Percentiles rank a stretch among this genome's conserved stretches.
Evolutionary conservation across 208 protist genomes (phyloP).

Genomic region (Crithidia acanthocephali): DNA sequence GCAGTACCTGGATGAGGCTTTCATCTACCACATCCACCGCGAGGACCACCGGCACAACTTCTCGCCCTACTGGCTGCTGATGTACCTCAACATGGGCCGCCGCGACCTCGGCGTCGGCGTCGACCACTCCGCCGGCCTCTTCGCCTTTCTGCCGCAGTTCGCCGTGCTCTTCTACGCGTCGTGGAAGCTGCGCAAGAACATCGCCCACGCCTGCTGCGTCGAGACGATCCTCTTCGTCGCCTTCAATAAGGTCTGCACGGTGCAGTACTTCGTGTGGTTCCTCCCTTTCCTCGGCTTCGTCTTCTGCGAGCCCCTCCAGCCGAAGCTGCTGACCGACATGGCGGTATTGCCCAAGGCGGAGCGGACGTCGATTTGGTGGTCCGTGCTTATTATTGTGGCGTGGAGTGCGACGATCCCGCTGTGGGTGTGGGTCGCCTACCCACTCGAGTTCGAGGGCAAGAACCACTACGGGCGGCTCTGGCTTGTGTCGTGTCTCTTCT

Average conservation of each 20-base stretch:
- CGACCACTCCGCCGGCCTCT: conserved; percentile 62
- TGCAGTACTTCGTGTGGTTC: conserved; percentile 97
- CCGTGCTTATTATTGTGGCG: conserved; percentile 32
- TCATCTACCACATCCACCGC: conserved; percentile 82
- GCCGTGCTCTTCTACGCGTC: conserved; percentile 71
- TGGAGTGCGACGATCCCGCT: conserved; percentile 80
- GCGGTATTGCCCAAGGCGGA: neutral
- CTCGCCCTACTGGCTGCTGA: conserved; percentile 91
- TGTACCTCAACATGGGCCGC: conserved; percentile 84
- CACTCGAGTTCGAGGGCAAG: conserved; percentile 84
- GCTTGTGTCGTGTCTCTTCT: conserved; percentile 85
- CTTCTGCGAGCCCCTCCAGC: conserved; percentile 50
- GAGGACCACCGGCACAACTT: conserved; percentile 94
- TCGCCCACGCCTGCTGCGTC: conserved; percentile 81
- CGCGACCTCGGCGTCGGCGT: conserved; percentile 48
- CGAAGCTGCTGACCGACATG: conserved; percentile 9
- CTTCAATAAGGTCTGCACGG: conserved; percentile 96
- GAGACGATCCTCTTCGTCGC: conserved; percentile 92
- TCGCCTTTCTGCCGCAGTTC: conserved; percentile 89
- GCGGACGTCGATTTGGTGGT: conserved; percentile 24
- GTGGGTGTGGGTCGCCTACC: conserved; percentile 79
- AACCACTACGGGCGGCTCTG: conserved; percentile 87
- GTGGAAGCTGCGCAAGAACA: conserved; percentile 75
- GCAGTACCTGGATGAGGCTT: conserved; percentile 78
- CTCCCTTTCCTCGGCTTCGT: conserved; percentile 84